Evolutionary conservation across 257 asterid genomes (phyloP), one percentile per base, ranked within the genome.

Genomic region (Orobanche coerulescens): DNA sequence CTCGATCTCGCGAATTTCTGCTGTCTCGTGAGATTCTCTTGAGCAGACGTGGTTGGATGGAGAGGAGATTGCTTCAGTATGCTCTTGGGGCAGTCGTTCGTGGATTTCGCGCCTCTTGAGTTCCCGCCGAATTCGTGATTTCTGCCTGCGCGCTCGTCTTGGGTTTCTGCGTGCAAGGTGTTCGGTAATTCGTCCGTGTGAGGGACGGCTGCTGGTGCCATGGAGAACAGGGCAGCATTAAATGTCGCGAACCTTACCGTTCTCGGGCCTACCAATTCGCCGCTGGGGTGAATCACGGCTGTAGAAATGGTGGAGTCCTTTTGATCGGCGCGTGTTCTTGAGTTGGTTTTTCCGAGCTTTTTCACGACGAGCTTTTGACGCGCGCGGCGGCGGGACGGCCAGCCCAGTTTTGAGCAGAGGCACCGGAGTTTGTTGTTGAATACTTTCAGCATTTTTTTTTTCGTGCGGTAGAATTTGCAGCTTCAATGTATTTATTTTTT

Each of bases 221-320:
- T 86, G 82, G 98, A 88, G 74, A 92, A 92, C 2, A 88, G 79
- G 81, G 97, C 95, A 77, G 98, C 97, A 73, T 88, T 92, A 40
- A 92, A 92, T 66, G 98, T 79, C 0, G 90, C 98, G 9, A 92
- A 71, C 62, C 97, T 39, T 63, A 66, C 56, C 51, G 72, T 69
- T 58, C 67, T 78, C 3, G 60, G 48, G 68, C 76, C 71, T 22
- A 64, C 70, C 12, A 56, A 48, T 55, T 82, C 92, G 2, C 61
- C 62, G 28, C 87, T 86, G 0, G 97, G 95, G 49, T 82, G 84
- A 46, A 93, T 89, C 64, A 73, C 84, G 4, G 95, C 95, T 0
- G 96, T 82, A 1, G 84, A 76, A 36, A 37, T 28, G 16, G 60
- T 14, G 3, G 77, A 40, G 6, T 70, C 73, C 39, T 64, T 68